These are phyloP conservation scores for Neurospora sp. DNA, from an alignment of 2,329 filamentous ascomycete species.

Conservation along the genomic window DNA sequence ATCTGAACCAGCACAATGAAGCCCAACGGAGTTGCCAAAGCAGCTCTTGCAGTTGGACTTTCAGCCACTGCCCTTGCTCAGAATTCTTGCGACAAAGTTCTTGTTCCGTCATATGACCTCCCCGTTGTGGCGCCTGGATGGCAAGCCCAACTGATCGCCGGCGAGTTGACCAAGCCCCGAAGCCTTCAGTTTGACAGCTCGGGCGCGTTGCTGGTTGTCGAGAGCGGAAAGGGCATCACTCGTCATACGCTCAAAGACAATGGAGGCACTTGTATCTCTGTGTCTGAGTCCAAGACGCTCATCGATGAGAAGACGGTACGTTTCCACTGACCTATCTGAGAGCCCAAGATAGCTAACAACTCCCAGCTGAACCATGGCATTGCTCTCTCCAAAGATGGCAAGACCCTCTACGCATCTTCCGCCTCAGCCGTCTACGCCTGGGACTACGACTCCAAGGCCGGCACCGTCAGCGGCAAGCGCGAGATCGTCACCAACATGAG, in stretches of 20 bases:
- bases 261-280: constrained; percentile 31
- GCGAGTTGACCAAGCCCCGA: constrained; percentile 32
- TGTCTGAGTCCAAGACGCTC: constrained; percentile 26
- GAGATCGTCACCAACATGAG: constrained; percentile 51
- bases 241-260: constrained; percentile 32
- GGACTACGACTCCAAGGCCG: constrained; percentile 43
- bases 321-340: background rate
- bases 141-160: constrained; percentile 33
- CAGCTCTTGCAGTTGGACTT: constrained; percentile 11
- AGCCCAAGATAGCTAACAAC: too few relatives aligned
- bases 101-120: constrained; percentile 25
- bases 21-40: constrained; percentile 7
- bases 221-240: constrained; percentile 33
- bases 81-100: constrained; percentile 24
- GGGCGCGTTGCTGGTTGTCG: constrained; percentile 35
- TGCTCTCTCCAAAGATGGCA: constrained; percentile 34
- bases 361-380: constrained; percentile 40
- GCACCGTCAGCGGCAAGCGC: constrained; percentile 30
- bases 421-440: constrained; percentile 46
- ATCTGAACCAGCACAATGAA: constrained; percentile 4
- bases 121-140: constrained; percentile 33
- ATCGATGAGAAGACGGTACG: constrained; percentile 28
- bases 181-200: constrained; percentile 34
- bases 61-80: constrained; percentile 10
- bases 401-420: constrained; percentile 42